Evolutionary conservation across 352 stramenopile genomes (phyloP).

Genomic region (Phytophthora podocarpi): DNA sequence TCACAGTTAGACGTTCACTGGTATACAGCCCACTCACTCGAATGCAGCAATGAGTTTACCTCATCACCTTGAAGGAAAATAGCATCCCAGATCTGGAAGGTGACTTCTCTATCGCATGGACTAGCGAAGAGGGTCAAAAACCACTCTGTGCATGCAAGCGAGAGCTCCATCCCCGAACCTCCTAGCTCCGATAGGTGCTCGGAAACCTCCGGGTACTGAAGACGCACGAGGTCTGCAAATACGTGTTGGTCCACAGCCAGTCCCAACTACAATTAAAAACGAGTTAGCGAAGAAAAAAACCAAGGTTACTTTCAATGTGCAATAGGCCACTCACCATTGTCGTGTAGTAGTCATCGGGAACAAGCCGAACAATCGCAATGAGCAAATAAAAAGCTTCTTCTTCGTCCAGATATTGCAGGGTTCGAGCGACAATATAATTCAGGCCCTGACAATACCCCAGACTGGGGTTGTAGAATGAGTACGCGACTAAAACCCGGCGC

Average conservation of each 20-base stretch:
- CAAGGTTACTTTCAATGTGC: no score
- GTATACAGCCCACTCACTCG: background rate
- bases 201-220: conserved; percentile 75
- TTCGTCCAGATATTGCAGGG: conserved; percentile 71
- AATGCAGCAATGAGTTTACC: conserved; percentile 31
- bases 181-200: conserved; percentile 68
- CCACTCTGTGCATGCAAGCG: conserved; percentile 88
- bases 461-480: conserved; percentile 80
- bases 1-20: conserved; percentile 2
- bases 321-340: conserved; percentile 70
- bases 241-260: conserved; percentile 90
- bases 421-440: conserved; percentile 86
- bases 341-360: conserved; percentile 89
- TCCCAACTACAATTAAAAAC: conserved; percentile 58
- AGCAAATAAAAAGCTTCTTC: conserved; percentile 88
- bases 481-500: conserved; percentile 83
- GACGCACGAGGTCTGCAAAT: conserved; percentile 82
- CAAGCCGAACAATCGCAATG: conserved; percentile 73
- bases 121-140: conserved; percentile 89
- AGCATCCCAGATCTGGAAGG: conserved; percentile 82
- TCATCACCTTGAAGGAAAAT: conserved; percentile 87
- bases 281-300: no score
- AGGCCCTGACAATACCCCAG: conserved; percentile 89
- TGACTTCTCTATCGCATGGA: conserved; percentile 73
- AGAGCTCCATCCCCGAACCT: conserved; percentile 86